These are phyloP conservation scores for Claviceps sorghi DNA, from an alignment of 2,329 filamentous ascomycete species.

Conservation along the genomic window DNA sequence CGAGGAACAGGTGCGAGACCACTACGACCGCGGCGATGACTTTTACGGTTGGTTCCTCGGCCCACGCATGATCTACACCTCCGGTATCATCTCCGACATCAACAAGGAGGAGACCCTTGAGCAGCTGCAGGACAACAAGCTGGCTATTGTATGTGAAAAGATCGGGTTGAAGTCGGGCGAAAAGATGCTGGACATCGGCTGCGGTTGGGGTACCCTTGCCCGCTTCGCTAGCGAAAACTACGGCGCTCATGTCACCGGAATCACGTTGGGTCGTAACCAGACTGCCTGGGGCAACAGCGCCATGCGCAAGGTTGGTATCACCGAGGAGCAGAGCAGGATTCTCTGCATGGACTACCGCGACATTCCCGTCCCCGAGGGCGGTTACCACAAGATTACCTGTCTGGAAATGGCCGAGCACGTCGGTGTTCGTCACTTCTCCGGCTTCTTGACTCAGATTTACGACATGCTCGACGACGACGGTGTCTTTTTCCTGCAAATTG, in stretches of 20 bases:
- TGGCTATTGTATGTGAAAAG: conserved; percentile 91
- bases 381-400: conserved; percentile 89
- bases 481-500: conserved; percentile 89
- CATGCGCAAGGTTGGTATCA: conserved; percentile 65
- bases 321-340: conserved; percentile 80
- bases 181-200: conserved; percentile 82
- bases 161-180: conserved; percentile 72
- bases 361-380: conserved; percentile 55
- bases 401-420: conserved; percentile 99
- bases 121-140: conserved; percentile 94
- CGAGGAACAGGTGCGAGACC: conserved; percentile 92
- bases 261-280: conserved; percentile 92
- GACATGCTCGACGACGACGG: conserved; percentile 96
- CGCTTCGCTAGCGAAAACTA: conserved; percentile 90
- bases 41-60: conserved; percentile 98
- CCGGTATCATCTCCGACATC: conserved; percentile 80
- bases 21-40: conserved; percentile 96
- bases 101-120: conserved; percentile 81
- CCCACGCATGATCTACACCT: conserved; percentile 97
- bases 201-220: conserved; percentile 92
- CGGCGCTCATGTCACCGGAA: conserved; percentile 69
- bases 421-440: conserved; percentile 72
- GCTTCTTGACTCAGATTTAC: conserved; percentile 74
- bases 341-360: conserved; percentile 97
- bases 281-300: conserved; percentile 92